Percentiles rank a stretch among this genome's conserved stretches.
These are phyloP conservation scores for Phlebiopsis flavidoalba DNA, from an alignment of 768 basidiomycete genomes.

Conservation along the genomic window DNA sequence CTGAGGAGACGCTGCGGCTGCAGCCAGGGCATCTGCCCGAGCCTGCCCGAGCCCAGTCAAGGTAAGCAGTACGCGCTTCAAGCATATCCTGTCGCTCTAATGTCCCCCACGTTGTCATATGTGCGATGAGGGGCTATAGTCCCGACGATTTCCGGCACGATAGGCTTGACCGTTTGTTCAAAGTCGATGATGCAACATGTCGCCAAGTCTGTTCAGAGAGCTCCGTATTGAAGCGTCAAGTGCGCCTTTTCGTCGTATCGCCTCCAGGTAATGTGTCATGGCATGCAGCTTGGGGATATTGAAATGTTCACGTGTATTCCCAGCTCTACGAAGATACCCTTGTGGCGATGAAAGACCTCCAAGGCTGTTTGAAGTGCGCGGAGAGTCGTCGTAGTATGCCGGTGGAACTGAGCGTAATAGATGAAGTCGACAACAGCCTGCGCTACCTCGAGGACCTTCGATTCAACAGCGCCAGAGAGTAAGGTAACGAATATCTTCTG, in stretches of 20 bases:
- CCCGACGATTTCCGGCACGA: conserved; percentile 18
- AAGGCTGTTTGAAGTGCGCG: conserved; percentile 11
- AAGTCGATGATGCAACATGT: conserved; percentile 1
- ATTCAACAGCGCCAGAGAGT: conserved; percentile 11
- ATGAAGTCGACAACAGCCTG: conserved; percentile 34
- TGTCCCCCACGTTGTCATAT: conserved; percentile 24
- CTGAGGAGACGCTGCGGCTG: too few species aligned
- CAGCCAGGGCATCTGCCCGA: too few species aligned
- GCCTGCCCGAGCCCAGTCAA: background rate
- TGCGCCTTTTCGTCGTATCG: conserved; percentile 15
- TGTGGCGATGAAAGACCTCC: conserved; percentile 25
- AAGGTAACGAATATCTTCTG: conserved; percentile 16
- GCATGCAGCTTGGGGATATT: conserved; percentile 25
- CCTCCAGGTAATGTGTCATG: conserved; percentile 16
- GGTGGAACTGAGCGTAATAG: conserved; percentile 31
- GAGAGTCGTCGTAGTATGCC: conserved; percentile 26
- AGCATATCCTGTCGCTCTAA: conserved; percentile 14
- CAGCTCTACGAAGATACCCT: conserved; percentile 12
- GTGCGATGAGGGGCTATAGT: conserved; percentile 20
- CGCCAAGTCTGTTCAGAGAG: conserved; percentile 21
- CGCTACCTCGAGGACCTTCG: conserved; percentile 22
- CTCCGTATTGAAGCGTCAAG: conserved; percentile 25
- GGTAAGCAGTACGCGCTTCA: background rate
- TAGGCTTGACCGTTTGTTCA: conserved; percentile 19
- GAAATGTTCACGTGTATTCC: conserved; percentile 17